Evolutionary conservation across 2,329 filamentous ascomycete species (phyloP), one percentile per base, ranked within the genome.

Genomic region (Tympanopsis confertula): DNA sequence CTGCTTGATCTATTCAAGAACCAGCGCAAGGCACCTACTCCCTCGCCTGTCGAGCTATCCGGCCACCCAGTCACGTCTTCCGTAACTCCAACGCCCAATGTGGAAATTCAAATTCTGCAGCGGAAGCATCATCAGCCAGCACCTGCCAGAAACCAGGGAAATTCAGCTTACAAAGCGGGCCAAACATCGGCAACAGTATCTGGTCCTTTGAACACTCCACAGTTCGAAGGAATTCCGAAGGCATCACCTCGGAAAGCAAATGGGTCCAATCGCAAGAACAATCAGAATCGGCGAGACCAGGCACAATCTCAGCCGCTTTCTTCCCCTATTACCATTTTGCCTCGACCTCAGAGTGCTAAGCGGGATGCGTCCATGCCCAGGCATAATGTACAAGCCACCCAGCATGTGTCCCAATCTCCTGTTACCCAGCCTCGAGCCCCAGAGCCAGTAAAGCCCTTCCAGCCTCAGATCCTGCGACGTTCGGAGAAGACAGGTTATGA

Each of bases 391-490:
- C n/a, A n/a, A n/a, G 12, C 30, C 17, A 10, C 10, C 30, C 10
- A 17, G 30, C 30, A 17, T 33, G 10, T 33, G n/a, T 33, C 30
- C 15, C 30, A 33, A 17, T 33, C 30, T 33, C 30, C 10, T 33
- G 15, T 18, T 15, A 33, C 7, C 30, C 10, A 18, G 30, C 10
- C 15, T 7, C 10, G 17, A 38, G 45, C 52, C 13, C 48, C 52
- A 7, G 53, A 58, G 35, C 46, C 53, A 10, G 42, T 49, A 4
- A 66, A 63, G 42, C 52, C 57, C 5, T 68, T 67, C 40, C 64
- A 67, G 39, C 64, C 65, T 2, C 62, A 65, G 39, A 68, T 68
- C n/a, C 48, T 68, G n/a, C 63, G 63, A 40, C 63, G 64, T 3
- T 59, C 63, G 13, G 57, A 62, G 20, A 61, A 57, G 32, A 38